Conservation (phyloP, 805 yeast species). For the Candida germanica region DNA sequence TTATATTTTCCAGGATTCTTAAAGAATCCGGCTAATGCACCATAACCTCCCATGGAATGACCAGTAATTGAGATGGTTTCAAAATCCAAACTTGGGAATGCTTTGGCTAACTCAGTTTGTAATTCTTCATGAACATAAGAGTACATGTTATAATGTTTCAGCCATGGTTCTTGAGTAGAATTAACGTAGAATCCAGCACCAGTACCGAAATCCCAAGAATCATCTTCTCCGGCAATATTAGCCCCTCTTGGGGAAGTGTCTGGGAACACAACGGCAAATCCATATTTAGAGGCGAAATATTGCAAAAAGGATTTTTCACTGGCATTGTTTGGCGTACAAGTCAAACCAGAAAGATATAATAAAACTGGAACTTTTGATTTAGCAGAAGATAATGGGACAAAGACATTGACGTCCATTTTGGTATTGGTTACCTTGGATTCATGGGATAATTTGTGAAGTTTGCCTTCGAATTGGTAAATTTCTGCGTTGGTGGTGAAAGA, state of each 20-base stretch:
- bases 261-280: conserved; percentile 88
- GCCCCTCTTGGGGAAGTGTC: conserved; percentile 96
- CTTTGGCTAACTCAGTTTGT: conserved; percentile 46
- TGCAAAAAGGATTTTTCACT: conserved; percentile 90
- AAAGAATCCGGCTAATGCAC: conserved; percentile 70
- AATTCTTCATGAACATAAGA: conserved; percentile 76
- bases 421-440: conserved; percentile 63
- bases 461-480: conserved; percentile 70
- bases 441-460: conserved; percentile 71
- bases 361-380: conserved; percentile 61
- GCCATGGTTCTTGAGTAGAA: conserved; percentile 73
- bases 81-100: conserved; percentile 55
- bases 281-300: conserved; percentile 72
- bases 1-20: conserved; percentile 69
- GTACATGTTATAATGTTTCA: conserved; percentile 78
- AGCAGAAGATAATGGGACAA: conserved; percentile 53
- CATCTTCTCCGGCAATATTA: conserved; percentile 73
- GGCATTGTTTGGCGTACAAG: conserved; percentile 92
- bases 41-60: conserved; percentile 98
- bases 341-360: conserved; percentile 80
- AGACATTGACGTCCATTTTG: conserved; percentile 80
- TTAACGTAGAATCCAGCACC: conserved; percentile 95
- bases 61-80: conserved; percentile 77
- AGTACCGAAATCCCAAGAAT: conserved; percentile 84
- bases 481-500: conserved; percentile 51